Base-by-base conservation (phyloP, 192 early-diverging fungal species). In the Rhizoclosmatium globosum region DNA sequence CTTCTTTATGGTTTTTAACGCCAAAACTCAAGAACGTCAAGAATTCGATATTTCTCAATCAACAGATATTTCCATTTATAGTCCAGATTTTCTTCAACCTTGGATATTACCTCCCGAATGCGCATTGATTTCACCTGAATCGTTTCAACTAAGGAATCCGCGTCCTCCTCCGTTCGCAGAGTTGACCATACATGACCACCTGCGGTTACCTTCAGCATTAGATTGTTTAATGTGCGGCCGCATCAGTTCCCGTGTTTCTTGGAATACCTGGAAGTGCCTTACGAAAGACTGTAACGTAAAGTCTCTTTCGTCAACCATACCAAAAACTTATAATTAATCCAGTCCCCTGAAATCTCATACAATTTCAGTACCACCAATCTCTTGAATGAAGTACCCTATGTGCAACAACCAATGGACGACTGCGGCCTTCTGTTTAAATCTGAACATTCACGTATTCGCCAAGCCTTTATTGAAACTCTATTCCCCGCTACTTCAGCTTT, bases 211-310 rank as follows among this genome's bases (percentile, higher is more conserved):
- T 56, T 48, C 70, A 23, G 70, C 70, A 23, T 38, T 71, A 23
- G 70, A 71, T 0, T 74, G 73, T 23, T n/a, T 13, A 42, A n/a
- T 23, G 17, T 74, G 73, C 44, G 73, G 73, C 17, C 73, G 73
- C 9, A 74, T 74, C n/a, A 74, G 73, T 43, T 64, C 45, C 13
- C 19, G 73, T 31, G 60, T 74, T 62, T 2, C 13, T 7, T 74
- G 73, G 73, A 74, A 62, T 64, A 39, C 31, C 15, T 68, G 67
- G 67, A 68, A 68, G n/a, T 68, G 67, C 21, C 67, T 68, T 45
- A 43, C 21, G 6, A 11, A 23, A 6, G 19, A 15, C 21, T 68
- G 67, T 44, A 4, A 6, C 23, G 62, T 64, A 17, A 39, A 21
- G 6, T 64, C 11, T 64, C 17, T 53, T 53, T 17, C 17, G 50